These are phyloP conservation scores for Aaosphaeria arxii DNA, from an alignment of 2,329 filamentous ascomycete species.

Conservation along the genomic window DNA sequence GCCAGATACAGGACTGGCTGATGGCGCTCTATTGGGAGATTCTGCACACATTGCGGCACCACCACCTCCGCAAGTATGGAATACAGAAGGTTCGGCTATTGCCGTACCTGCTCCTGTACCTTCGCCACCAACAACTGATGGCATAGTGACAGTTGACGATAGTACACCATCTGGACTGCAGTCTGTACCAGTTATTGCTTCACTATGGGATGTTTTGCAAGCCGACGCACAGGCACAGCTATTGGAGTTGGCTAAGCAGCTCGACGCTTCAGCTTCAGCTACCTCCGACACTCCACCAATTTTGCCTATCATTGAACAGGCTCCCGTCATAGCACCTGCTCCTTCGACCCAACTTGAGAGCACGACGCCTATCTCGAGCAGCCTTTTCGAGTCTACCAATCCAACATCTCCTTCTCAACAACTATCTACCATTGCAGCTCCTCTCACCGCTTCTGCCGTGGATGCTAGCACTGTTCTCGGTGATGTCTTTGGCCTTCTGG, in stretches of 20 bases:
- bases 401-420: not conserved
- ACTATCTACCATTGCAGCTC: not conserved
- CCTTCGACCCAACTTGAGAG: not conserved
- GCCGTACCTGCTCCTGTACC: not conserved
- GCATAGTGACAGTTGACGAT: not conserved
- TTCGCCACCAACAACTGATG: conserved; percentile 1
- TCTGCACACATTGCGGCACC: not conserved
- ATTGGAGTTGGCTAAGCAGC: not conserved
- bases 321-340: not conserved
- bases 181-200: not conserved
- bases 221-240: not conserved
- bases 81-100: too few relatives aligned
- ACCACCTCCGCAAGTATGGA: too few relatives aligned
- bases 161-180: not conserved
- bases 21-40: conserved; percentile 1
- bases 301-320: not conserved
- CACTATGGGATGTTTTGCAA: not conserved
- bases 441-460: not conserved
- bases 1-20: conserved; percentile 2
- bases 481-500: conserved; percentile 5
- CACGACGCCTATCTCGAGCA: not conserved
- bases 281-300: not conserved
- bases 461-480: conserved; percentile 8
- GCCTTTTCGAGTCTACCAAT: not conserved
- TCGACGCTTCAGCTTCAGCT: not conserved